Evolutionary conservation across 1,284 basidiomycete species (phyloP).

Genomic region (Pseudozyma hubeiensis): DNA sequence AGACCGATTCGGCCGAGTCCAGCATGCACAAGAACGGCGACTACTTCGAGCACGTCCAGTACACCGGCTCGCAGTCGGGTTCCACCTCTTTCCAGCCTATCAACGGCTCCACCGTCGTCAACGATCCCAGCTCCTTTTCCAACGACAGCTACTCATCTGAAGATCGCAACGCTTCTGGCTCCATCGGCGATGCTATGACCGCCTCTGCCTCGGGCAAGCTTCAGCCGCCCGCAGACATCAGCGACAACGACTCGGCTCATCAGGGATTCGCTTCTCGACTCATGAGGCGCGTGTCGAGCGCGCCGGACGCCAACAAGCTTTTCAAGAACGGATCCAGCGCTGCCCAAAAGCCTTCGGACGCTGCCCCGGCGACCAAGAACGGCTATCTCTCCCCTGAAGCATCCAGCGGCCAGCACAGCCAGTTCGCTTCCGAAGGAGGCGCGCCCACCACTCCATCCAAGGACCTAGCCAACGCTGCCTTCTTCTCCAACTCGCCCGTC

Average conservation of each 20-base stretch:
- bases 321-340: slow-evolving; percentile 72
- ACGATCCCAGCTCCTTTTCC: slow-evolving; percentile 60
- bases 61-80: slow-evolving; percentile 23
- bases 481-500: slow-evolving; percentile 61
- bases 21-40: slow-evolving; percentile 26
- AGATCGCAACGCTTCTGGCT: slow-evolving; percentile 36
- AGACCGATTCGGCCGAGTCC: slow-evolving; percentile 30
- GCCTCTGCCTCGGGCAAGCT: slow-evolving; percentile 46
- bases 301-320: slow-evolving; percentile 92
- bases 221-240: slow-evolving; percentile 44
- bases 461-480: slow-evolving; percentile 30
- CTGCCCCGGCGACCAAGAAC: slow-evolving; percentile 20
- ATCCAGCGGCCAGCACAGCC: slow-evolving; percentile 59
- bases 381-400: slow-evolving; percentile 71
- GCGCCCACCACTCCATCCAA: slow-evolving; percentile 23
- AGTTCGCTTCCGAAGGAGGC: slow-evolving; percentile 28
- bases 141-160: slow-evolving; percentile 60
- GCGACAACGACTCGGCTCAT: slow-evolving; percentile 26
- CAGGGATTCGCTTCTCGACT: slow-evolving; percentile 47
- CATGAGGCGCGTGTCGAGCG: slow-evolving; percentile 90
- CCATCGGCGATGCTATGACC: slow-evolving; percentile 43
- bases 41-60: slow-evolving; percentile 31
- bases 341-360: slow-evolving; percentile 18
- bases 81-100: slow-evolving; percentile 55
- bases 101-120: slow-evolving; percentile 56